Evolutionary conservation across 163 green algal species (phyloP), one percentile per base, ranked within the genome.

Genomic region (Trebouxiophyceae sp.): DNA sequence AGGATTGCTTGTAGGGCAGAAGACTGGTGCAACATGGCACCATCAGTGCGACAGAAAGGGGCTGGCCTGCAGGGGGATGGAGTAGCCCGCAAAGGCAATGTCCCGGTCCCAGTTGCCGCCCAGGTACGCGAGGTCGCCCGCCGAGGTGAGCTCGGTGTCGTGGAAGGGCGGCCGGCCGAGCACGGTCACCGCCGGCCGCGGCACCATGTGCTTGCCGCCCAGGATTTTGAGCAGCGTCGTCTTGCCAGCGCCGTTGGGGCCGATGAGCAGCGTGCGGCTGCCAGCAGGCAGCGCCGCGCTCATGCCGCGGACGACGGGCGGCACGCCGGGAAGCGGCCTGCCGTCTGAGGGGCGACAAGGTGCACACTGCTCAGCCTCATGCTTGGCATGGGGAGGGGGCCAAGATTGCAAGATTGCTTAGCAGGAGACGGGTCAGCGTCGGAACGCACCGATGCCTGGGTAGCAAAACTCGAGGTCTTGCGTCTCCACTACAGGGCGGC

Each of bases 141-240:
- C 80, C 39, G 84, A 87, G 12, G 84, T 88, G 20, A 97, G 76
- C 57, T 65, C 44, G 2, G 87, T 90, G 72, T 95, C 89, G 63
- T 97, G 89, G 70, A 99, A 99, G 4, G 93, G 87, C 6, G 93
- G 78, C 5, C 83, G 70, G 1, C 90, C 91, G 8, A 97, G 72
- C 23, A 98, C 81, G 8, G 58, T 65, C 0, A 97, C 81, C 1
- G 68, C 62, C n/a, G 83, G 79, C 39, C 82, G 54, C 0, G 63
- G 68, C 2, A 97, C 89, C 93, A 98, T 95, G 78, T 96, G 93
- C 62, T 96, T 95, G 29, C 93, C 93, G 16, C 80, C 91, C 61
- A 97, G 65, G 30, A 98, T 68, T 57, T 92, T 84, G 56, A 99
- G 81, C 60, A 99, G 74, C 1, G 93, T 96, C 0, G 92, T 97